Evolutionary conservation across 257 asterid genomes (phyloP), one percentile per base, ranked within the genome.

Genomic region (Pogostemon cablin): DNA sequence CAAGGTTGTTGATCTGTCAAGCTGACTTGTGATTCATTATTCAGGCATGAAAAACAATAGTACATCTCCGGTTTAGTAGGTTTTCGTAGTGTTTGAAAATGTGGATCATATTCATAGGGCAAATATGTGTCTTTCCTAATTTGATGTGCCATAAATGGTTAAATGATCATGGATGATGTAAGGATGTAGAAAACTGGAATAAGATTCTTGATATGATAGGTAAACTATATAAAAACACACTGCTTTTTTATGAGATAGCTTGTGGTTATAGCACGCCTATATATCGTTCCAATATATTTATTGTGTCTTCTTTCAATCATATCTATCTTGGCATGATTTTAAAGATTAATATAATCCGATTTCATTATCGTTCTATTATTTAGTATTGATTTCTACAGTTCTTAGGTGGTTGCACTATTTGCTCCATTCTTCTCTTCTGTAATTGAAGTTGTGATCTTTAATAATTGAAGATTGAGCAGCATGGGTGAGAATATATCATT

Each of bases 111-210:
- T 25, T 25, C 1, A 1, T 25, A 25, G 32, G 59, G 62, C 15
- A 55, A 68, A 50, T 55, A 39, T 1, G 32, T 25, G 48, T 46
- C 57, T 63, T 39, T 54, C 50, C 55, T 72, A 25, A 48, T 17
- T 54, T 57, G 50, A 61, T 64, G 73, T 73, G 68, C 37, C 52
- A 43, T 59, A 38, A 69, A 12, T 71, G 59, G 52, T 64, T 37
- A 54, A 44, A 40, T 62, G 49, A 55, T 68, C 10, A 59, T 77
- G 80, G 80, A 66, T 82, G 83, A 76, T 66, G 86, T 37, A 75
- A 81, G 77, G 75, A 64, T 78, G 81, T 81, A 78, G 69, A 81
- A 53, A 62, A 68, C 52, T 65, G 72, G 79, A 72, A 81, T 78
- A 39, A 54, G 72, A 69, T 76, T 67, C 76, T 73, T 62, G 67